Evolutionary conservation across 164 flowering plant genomes (phyloP).

Genomic region (Chloranthus sessilifolius): DNA sequence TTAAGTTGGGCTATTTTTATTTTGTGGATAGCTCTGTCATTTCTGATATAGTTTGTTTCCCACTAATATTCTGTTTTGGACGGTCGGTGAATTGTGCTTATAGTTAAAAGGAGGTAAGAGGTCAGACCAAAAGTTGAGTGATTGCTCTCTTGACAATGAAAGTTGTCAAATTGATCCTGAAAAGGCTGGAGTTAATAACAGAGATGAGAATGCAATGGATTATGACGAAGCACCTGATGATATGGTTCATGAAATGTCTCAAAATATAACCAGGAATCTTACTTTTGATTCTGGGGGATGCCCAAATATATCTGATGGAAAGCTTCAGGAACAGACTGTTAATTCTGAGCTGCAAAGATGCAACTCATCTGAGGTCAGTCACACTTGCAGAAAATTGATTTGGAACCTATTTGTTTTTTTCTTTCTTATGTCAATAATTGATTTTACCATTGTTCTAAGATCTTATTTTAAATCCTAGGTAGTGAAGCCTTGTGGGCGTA

Average conservation of each 20-base stretch:
- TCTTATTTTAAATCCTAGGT: constrained; percentile 30
- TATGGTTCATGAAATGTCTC: constrained; percentile 36
- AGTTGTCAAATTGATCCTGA: constrained; percentile 23
- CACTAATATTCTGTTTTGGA: constrained; percentile 1
- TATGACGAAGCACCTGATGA: constrained; percentile 36
- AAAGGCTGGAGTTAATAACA: constrained; percentile 20
- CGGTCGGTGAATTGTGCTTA: constrained; percentile 17
- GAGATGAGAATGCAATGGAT: constrained; percentile 23
- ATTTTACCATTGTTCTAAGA: constrained; percentile 1
- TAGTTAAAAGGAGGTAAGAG: constrained; percentile 44
- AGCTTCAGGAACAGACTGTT: constrained; percentile 20
- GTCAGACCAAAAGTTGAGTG: constrained; percentile 31
- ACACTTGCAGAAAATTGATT: constrained; percentile 1
- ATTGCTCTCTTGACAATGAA: constrained; percentile 19
- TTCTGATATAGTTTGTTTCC: not conserved
- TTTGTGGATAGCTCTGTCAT: no score
- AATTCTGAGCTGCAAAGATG: constrained; percentile 28
- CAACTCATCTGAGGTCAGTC: constrained; percentile 57
- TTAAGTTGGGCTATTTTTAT: no score
- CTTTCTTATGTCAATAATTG: no score
- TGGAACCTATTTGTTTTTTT: constrained; percentile 4
- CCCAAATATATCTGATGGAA: constrained; percentile 26
- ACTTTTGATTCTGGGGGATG: constrained; percentile 23
- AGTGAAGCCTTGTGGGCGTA: constrained; percentile 95
- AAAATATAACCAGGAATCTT: constrained; percentile 26